Conservation (phyloP, 176 grass and related monocot species). For the Lolium multiflorum region DNA sequence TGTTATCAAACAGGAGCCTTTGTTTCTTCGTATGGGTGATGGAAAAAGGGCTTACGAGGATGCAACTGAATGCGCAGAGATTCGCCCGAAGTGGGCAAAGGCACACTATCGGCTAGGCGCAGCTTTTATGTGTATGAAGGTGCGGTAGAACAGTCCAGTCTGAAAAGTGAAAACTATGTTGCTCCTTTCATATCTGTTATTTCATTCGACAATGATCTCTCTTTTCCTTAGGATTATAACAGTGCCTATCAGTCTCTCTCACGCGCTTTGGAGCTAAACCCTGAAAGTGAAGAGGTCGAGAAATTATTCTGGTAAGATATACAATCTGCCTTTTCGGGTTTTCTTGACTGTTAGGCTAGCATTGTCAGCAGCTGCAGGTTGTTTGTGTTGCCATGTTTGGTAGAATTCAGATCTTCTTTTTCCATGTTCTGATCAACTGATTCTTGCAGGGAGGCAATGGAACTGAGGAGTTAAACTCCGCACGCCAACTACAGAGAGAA, state of each 20-base stretch:
- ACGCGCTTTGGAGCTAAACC: conserved; percentile 34
- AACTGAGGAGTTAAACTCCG: conserved; percentile 2
- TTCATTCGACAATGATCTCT: not conserved
- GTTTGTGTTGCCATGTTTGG: not conserved
- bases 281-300: conserved; percentile 47
- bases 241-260: not conserved
- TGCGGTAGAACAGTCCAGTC: not conserved
- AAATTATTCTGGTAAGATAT: conserved; percentile 6
- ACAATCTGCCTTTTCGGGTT: not conserved
- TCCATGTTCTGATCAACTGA: not conserved
- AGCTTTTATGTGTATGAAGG: not conserved
- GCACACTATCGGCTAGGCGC: conserved; percentile 38
- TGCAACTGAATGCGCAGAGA: conserved; percentile 15
- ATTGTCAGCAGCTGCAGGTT: not conserved
- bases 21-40: conserved; percentile 54
- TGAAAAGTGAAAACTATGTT: not conserved
- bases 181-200: not conserved
- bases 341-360: not conserved
- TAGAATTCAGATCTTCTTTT: not conserved
- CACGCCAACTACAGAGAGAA: no score
- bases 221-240: not conserved
- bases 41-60: conserved; percentile 40
- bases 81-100: conserved; percentile 46
- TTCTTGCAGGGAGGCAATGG: conserved; percentile 36
- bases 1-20: conserved; percentile 55